phyloP scores from a whole-genome alignment of 1,284 basidiomycete species.

The Melanopsichium pennsylvanicum region DNA sequence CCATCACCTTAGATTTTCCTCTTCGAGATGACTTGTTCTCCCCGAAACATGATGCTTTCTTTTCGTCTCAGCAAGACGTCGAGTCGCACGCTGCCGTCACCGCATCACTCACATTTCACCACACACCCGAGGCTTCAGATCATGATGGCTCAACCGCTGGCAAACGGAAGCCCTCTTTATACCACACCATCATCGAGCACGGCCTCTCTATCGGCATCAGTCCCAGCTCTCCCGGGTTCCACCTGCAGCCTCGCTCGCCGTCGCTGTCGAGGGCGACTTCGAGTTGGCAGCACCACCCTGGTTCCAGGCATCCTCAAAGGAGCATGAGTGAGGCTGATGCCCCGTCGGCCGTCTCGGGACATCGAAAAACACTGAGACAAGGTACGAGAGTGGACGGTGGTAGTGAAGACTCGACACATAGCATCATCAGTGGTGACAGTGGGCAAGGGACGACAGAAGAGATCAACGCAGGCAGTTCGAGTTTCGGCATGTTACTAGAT shows the following conservation, averaged over 20 bases:
- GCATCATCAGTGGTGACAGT: no score
- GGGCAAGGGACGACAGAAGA: no score
- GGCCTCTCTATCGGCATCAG: constrained; percentile 61
- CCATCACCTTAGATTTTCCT: constrained; percentile 50
- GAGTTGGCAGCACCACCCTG: constrained; percentile 10
- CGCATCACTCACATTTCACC: neutral
- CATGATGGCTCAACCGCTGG: neutral
- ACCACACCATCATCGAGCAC: constrained; percentile 55
- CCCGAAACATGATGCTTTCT: constrained; percentile 11
- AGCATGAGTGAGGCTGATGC: constrained; percentile 38
- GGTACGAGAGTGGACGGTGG: neutral
- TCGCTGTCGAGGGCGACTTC: constrained; percentile 13
- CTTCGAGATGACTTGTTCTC: constrained; percentile 34
- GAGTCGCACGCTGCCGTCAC: constrained; percentile 1
- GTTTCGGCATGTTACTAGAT: constrained; percentile 23
- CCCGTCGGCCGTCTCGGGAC: neutral
- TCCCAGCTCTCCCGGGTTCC: constrained; percentile 63
- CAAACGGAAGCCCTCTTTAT: constrained; percentile 24
- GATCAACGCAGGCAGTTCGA: constrained; percentile 1
- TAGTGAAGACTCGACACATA: neutral
- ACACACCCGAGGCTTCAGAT: constrained; percentile 12
- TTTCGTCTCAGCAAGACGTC: constrained; percentile 1
- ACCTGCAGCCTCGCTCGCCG: constrained; percentile 48
- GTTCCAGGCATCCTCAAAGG: constrained; percentile 13
- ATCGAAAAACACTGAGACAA: neutral